phyloP scores from a whole-genome alignment of 1,284 basidiomycete species.

The Coniophora puteana region DNA sequence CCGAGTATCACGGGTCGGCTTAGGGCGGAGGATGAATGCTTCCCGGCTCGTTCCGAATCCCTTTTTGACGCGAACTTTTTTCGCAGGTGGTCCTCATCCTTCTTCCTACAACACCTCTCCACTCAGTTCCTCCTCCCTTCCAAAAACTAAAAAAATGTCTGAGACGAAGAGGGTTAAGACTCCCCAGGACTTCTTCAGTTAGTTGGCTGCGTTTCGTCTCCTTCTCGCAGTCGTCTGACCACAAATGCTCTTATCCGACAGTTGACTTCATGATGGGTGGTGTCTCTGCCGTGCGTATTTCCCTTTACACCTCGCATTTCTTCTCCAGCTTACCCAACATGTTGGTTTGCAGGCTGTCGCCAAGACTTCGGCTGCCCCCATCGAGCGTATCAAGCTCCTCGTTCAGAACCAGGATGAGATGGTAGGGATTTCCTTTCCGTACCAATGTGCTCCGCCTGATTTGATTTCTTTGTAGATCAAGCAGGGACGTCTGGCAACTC shows the following conservation, averaged over 20 bases:
- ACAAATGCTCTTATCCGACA: constrained; percentile 25
- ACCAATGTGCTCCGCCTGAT: constrained; percentile 13
- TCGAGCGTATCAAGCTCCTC: constrained; percentile 98
- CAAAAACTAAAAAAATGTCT: constrained; percentile 73
- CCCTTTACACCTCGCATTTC: not conserved
- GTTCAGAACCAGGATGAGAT: constrained; percentile 98
- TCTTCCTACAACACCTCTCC: constrained; percentile 41
- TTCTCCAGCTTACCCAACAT: constrained; percentile 9
- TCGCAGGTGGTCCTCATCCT: constrained; percentile 26
- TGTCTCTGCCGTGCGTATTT: constrained; percentile 76
- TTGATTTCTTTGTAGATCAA: constrained; percentile 68
- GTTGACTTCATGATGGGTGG: constrained; percentile 92
- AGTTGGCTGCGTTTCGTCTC: constrained; percentile 27
- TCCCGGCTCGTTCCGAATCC: constrained; percentile 37
- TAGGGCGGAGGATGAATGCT: constrained; percentile 32
- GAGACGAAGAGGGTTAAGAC: constrained; percentile 73
- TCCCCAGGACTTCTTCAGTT: constrained; percentile 77
- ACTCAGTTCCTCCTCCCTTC: constrained; percentile 42
- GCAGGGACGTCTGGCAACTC: constrained; percentile 88
- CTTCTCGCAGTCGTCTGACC: constrained; percentile 17
- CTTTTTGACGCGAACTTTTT: constrained; percentile 37
- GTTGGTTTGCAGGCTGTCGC: constrained; percentile 72
- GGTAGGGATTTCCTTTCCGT: constrained; percentile 37
- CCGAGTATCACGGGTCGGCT: constrained; percentile 17
- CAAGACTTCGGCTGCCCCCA: constrained; percentile 97